phyloP scores from a whole-genome alignment of 1,139 yeast species.

The Trichomonascaceae sp. region DNA sequence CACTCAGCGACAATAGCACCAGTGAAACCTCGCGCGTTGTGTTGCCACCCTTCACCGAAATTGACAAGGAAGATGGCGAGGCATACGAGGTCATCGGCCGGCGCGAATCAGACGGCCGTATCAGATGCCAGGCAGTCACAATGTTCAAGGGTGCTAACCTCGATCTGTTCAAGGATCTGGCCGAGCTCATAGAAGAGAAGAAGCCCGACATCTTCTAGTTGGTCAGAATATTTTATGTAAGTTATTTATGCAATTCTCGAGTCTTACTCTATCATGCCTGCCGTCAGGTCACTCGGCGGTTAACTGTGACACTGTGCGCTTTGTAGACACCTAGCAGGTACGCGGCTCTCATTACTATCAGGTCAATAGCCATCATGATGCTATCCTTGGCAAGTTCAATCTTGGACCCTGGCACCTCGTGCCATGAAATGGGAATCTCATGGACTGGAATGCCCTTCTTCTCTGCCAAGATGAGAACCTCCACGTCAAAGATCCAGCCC shows the following conservation, averaged over 20 bases:
- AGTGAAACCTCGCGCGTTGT: too few relatives aligned
- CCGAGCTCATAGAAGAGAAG: neutral
- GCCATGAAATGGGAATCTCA: slow-evolving; percentile 91
- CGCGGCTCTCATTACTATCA: slow-evolving; percentile 82
- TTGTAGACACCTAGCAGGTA: slow-evolving; percentile 73
- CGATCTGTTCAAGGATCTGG: neutral
- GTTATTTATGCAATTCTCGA: neutral
- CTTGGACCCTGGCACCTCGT: slow-evolving; percentile 90
- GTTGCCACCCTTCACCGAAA: too few relatives aligned
- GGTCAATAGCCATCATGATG: slow-evolving; percentile 87
- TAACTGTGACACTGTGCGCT: slow-evolving; percentile 18
- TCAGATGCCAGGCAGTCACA: neutral
- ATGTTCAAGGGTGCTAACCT: neutral
- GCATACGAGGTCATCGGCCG: neutral
- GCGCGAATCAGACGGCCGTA: neutral
- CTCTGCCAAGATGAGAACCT: slow-evolving; percentile 67
- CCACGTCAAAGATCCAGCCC: slow-evolving; percentile 97
- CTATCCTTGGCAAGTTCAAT: slow-evolving; percentile 86
- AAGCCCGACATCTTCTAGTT: too few relatives aligned
- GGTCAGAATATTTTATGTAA: too few relatives aligned
- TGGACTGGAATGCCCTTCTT: slow-evolving; percentile 50
- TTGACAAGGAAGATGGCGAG: neutral
- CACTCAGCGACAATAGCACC: too few relatives aligned
- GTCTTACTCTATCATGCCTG: too few relatives aligned
- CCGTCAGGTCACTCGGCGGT: neutral